phyloP scores from a whole-genome alignment of 768 basidiomycete genomes.

The Suillus spraguei region DNA sequence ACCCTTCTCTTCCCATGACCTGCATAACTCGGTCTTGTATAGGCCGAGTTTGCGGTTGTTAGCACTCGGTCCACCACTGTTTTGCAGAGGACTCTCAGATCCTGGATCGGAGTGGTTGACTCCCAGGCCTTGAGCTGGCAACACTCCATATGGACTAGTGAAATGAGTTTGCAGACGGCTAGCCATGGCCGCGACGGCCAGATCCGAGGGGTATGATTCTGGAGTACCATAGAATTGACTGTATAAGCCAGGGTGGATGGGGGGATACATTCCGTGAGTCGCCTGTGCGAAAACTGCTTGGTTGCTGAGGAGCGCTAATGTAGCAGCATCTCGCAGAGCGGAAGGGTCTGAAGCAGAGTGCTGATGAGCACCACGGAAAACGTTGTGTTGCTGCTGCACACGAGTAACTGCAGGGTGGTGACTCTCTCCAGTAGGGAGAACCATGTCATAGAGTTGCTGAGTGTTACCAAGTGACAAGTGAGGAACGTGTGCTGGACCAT shows the following conservation, averaged over 20 bases:
- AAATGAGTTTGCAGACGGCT: conserved; percentile 61
- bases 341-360: conserved; percentile 86
- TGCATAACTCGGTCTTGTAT: conserved; percentile 89
- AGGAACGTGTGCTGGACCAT: conserved; percentile 56
- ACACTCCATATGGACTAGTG: conserved; percentile 53
- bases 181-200: conserved; percentile 58
- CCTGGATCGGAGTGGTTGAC: conserved; percentile 41
- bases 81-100: conserved; percentile 23
- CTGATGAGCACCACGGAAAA: conserved; percentile 74
- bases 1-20: conserved; percentile 93
- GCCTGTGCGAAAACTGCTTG: conserved; percentile 49
- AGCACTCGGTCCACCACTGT: conserved; percentile 73
- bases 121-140: conserved; percentile 46
- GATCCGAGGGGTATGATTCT: conserved; percentile 58
- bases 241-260: conserved; percentile 62
- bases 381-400: conserved; percentile 78
- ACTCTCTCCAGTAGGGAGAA: conserved; percentile 52
- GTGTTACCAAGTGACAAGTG: conserved; percentile 74
- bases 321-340: conserved; percentile 67
- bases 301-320: conserved; percentile 63
- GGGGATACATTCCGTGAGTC: conserved; percentile 59
- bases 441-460: conserved; percentile 83
- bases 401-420: conserved; percentile 70
- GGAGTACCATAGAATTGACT: conserved; percentile 69
- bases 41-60: conserved; percentile 90